Base-by-base conservation (phyloP, 305 asterid species). In the Withania somnifera region DNA sequence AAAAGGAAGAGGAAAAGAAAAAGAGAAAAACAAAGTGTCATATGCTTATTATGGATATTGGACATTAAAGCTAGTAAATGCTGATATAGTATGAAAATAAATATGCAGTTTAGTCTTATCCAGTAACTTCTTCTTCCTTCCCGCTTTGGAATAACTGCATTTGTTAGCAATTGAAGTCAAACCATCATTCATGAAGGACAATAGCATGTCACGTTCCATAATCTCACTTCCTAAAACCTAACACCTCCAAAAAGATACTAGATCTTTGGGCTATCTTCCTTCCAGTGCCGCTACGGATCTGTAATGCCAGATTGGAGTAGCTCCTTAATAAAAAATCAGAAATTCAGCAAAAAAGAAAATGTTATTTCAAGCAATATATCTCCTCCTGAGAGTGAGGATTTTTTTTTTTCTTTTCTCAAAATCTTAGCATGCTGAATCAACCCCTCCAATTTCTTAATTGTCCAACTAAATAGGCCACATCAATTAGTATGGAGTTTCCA, bases 1-100 rank as follows among this genome's bases (percentile, higher is more conserved):
- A 60, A 36, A 36, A 69, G 28, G 52, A 53, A 19, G 22, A 60
- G 67, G 83, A 77, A 75, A 88, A 45, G 45, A 36, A 75, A 64
- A 42, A 66, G 26, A 57, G 24, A 30, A 53, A 28, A 13, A 47
- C 40, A 60, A 28, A 75, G 36, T 77, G 38, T 32, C 22, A 78
- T 51, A 68, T n/a, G 11, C 56, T 66, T 58, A 50, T 50, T 19
- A 45, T 63, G 77, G 50, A 38, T 47, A 53, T 34, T 66, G 51
- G 17, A 0, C 28, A 66, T 17, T 50, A 47, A 14, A 47, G 79
- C 26, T 47, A 73, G 60, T 24, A 15, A 73, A 75, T 50, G 61
- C 79, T 34, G 20, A 47, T 11, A 47, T 15, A 73, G 58, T 28
- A 73, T 15, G 61, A 28, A 75, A 51, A 50, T 75, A 42, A 50